Percentiles rank a stretch among this genome's conserved stretches.
phyloP scores from a whole-genome alignment of 2,329 filamentous ascomycete species.

The Pseudogymnoascus sp. region DNA sequence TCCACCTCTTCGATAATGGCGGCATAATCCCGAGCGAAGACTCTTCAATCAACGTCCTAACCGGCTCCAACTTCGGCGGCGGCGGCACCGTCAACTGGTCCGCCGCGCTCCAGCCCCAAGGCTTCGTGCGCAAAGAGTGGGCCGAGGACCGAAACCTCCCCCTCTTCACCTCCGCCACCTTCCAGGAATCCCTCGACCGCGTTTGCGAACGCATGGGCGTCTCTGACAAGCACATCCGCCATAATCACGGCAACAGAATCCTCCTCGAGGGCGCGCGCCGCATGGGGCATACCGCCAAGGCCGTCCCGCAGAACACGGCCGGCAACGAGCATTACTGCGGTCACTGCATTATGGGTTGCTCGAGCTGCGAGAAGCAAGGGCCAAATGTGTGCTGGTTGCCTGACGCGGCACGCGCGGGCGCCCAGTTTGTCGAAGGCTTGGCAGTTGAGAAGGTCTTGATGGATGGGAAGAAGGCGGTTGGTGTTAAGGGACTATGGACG shows the following conservation, averaged over 20 bases:
- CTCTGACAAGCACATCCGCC: slow-evolving; percentile 53
- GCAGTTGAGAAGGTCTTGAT: slow-evolving; percentile 64
- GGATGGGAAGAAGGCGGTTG: slow-evolving; percentile 52
- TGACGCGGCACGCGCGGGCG: slow-evolving; percentile 68
- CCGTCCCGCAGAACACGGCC: slow-evolving; percentile 73
- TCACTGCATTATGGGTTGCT: slow-evolving; percentile 52
- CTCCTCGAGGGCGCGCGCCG: slow-evolving; percentile 68
- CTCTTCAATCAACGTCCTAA: slow-evolving; percentile 50
- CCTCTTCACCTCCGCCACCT: slow-evolving; percentile 66
- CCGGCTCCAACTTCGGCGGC: slow-evolving; percentile 72
- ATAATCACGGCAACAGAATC: slow-evolving; percentile 63
- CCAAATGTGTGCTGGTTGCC: slow-evolving; percentile 70
- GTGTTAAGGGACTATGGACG: slow-evolving; percentile 68
- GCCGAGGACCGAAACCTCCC: slow-evolving; percentile 54
- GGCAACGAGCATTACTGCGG: slow-evolving; percentile 68
- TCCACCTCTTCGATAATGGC: slow-evolving; percentile 62
- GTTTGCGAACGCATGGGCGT: slow-evolving; percentile 77
- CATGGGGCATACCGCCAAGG: slow-evolving; percentile 61
- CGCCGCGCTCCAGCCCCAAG: slow-evolving; percentile 57
- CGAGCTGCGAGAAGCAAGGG: slow-evolving; percentile 67
- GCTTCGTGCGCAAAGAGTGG: slow-evolving; percentile 75
- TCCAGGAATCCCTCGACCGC: slow-evolving; percentile 69
- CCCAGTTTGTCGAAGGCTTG: slow-evolving; percentile 78
- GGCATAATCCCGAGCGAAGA: slow-evolving; percentile 51
- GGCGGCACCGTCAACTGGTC: slow-evolving; percentile 88